A percentile compares a stretch with the other conserved stretches of the same genome.
phyloP scores from a whole-genome alignment of 2,329 filamentous ascomycete genomes.

The Rutstroemia sp. region DNA sequence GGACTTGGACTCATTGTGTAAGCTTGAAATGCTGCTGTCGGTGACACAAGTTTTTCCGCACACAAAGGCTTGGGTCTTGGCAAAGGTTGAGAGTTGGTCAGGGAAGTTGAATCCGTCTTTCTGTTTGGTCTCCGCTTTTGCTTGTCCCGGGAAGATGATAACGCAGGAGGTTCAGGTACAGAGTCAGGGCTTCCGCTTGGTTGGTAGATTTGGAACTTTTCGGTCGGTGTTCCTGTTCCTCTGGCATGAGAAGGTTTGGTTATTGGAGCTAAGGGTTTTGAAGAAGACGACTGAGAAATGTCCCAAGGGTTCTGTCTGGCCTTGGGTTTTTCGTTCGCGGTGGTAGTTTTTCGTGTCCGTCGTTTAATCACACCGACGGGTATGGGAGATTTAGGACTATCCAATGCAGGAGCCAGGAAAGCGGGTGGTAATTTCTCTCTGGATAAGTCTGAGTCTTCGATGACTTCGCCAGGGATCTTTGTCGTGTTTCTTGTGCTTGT shows the following conservation, averaged over 20 bases:
- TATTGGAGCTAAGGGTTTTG: not conserved
- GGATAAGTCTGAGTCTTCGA: not conserved
- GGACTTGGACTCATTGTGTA: not conserved
- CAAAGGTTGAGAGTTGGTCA: not conserved
- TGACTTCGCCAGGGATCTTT: conserved; percentile 4
- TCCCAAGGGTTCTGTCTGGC: conserved; percentile 6
- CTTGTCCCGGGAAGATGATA: not conserved
- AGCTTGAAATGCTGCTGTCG: not conserved
- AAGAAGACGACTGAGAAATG: not conserved
- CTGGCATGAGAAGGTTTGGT: not conserved
- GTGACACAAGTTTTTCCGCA: not conserved
- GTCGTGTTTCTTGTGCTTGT: conserved; percentile 4
- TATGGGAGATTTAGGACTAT: not conserved
- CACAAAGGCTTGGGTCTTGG: not conserved
- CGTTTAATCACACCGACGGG: not conserved
- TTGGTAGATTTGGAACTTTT: not conserved
- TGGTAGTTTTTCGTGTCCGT: not conserved
- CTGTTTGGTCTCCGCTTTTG: not conserved
- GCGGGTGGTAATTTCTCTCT: conserved; percentile 16
- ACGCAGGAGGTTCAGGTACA: not conserved
- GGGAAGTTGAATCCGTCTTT: not conserved
- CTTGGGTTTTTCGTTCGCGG: not conserved
- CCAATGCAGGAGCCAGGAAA: not conserved
- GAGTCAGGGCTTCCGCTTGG: not conserved
- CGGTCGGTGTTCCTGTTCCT: not conserved